Evolutionary conservation across 2,329 filamentous ascomycete genomes (phyloP).

Genomic region (Arthroderma uncinatum): DNA sequence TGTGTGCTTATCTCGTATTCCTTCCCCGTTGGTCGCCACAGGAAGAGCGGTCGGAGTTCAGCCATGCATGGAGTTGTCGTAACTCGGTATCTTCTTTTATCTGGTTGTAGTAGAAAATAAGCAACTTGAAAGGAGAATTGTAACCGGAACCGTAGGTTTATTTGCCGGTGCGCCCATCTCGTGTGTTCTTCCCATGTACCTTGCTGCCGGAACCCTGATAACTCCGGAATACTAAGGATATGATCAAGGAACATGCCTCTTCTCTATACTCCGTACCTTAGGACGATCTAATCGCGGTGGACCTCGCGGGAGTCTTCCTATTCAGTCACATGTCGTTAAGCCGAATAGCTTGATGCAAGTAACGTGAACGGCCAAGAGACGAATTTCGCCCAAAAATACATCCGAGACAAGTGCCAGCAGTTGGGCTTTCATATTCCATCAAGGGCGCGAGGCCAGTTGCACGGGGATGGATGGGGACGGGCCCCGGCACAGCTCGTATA

Average conservation of each 20-base stretch:
- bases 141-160: neutral
- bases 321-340: neutral
- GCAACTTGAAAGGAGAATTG: neutral
- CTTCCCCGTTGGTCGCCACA: neutral
- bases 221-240: neutral
- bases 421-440: neutral
- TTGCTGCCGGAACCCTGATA: neutral
- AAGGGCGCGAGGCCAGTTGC: neutral
- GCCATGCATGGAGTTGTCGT: neutral
- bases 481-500: neutral
- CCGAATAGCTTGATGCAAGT: neutral
- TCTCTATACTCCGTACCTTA: no score
- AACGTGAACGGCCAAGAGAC: neutral
- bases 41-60: neutral
- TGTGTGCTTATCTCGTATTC: neutral
- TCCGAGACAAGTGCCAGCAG: conserved; percentile 1
- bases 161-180: conserved; percentile 1
- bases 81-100: neutral
- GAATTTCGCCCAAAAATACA: neutral
- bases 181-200: neutral
- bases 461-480: neutral
- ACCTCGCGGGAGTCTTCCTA: neutral
- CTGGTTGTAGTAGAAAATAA: neutral
- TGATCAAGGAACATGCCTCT: neutral
- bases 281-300: neutral